Evolutionary conservation across 2,329 filamentous ascomycete species (phyloP).

Genomic region (Venturia asperata): DNA sequence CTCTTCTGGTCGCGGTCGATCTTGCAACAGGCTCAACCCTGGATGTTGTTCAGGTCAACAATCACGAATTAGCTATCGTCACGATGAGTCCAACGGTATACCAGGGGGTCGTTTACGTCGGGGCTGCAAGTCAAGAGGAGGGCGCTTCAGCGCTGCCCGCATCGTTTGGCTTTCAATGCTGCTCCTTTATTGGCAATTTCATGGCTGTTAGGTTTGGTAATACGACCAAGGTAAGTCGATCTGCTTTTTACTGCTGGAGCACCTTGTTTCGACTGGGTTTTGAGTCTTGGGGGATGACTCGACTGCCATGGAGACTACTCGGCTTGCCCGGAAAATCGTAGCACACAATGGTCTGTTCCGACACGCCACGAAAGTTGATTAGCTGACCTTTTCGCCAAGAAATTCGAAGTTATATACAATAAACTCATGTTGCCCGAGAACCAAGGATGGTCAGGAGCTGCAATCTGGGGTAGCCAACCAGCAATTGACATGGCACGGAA

Average conservation of each 20-base stretch:
- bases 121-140: conserved; percentile 27
- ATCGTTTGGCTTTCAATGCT: conserved; percentile 28
- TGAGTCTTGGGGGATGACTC: too few relatives aligned
- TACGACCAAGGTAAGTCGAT: not conserved
- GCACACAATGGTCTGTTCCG: too few relatives aligned
- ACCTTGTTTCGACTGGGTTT: too few relatives aligned
- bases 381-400: not conserved
- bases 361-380: too few relatives aligned
- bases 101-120: conserved; percentile 27
- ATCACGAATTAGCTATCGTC: conserved; percentile 27
- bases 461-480: conserved; percentile 30
- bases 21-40: conserved; percentile 24
- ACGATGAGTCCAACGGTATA: conserved; percentile 28
- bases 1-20: conserved; percentile 28
- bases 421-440: conserved; percentile 21
- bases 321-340: too few relatives aligned
- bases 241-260: too few relatives aligned
- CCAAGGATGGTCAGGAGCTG: conserved; percentile 27
- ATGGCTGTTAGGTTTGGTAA: conserved; percentile 23
- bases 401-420: conserved; percentile 25
- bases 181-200: conserved; percentile 27
- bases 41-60: conserved; percentile 24
- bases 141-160: conserved; percentile 21
- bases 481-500: conserved; percentile 26
- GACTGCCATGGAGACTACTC: too few relatives aligned